Base-by-base conservation (phyloP, 2,329 filamentous ascomycete species). In the Aureobasidium sp. region DNA sequence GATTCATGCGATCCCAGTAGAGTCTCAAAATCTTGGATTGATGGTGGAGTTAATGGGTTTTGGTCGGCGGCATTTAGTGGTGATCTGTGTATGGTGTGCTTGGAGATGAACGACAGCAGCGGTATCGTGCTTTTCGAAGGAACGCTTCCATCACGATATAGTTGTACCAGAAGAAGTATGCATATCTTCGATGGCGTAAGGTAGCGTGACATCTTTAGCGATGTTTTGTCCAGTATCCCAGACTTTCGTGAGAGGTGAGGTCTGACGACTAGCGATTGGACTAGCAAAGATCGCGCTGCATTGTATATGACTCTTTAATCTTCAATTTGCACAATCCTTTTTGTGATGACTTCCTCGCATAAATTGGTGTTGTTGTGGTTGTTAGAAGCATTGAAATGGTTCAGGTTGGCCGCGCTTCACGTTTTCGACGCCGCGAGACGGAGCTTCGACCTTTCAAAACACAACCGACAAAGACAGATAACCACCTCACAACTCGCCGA, bases 151-250 rank as follows among this genome's bases (percentile, higher is more conserved):
- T 66, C 55, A 34, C 68, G 65, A 74, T 99, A 97, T 59, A 97
- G 81, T 68, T 91, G 85, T 58, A 94, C 83, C 59, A 99, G 83
- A 60, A 86, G 84, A 61, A 97, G 82, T 29, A 97, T 81, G 69
- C 88, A 87, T 67, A 97, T 83, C 72, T 94, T 96, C 67, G 90
- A 87, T 13, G 93, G 90, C n/a, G 90, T 96, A 49, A 97, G 81
- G 73, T 88, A 96, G 62, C 89, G 88, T 68, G 87, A 83, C 87
- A 93, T 95, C 58, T 64, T 69, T 71, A 30, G 30, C 29, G 30
- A 70, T 45, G 29, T 37, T 45, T 49, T 52, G 30, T 47, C 32
- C 32, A 50, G 48, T 34, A 34, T 13, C 25, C 5, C 30, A 36
- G 25, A n/a, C 13, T 37, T 37, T 8, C 21, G 10, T n/a, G n/a